Base-by-base conservation (phyloP, 352 stramenopile genomes). In the Pythium brassicae region DNA sequence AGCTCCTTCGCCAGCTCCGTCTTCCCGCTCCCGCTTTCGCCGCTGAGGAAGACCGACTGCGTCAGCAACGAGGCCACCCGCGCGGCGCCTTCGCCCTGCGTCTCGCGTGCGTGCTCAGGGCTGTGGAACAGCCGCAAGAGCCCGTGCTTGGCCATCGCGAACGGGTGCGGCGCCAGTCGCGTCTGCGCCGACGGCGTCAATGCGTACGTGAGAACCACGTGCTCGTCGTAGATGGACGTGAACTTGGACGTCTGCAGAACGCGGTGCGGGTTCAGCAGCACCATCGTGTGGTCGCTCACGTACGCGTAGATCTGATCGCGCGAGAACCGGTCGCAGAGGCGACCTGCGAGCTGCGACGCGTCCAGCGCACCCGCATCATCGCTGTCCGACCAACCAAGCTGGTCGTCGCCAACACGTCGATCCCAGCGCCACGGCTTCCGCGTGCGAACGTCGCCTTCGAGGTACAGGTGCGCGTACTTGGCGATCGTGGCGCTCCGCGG, bases 211-310 rank as follows among this genome's bases (percentile, higher is more conserved):
- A 90, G 54, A 34, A 89, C 82, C 29, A 89, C 78, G 35, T 88
- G 72, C 52, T 92, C 82, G 43, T 90, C 79, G 52, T 89, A 92
- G 58, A 92, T 92, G 32, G 79, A 90, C n/a, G 76, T 90, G 60
- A 85, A 88, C 43, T 80, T 74, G 29, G 70, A 61, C 29, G 81
- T 89, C 54, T 92, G 83, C 12, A 92, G 59, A 54, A 92, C 63
- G 15, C 82, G 82, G 43, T 82, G 71, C n/a, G 82, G 82, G 46
- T 92, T 92, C 34, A 90, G 59, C 12, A 83, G 71, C 26, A 89
- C 45, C 67, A 90, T 76, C 27, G 74, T 79, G 51, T 83, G 75
- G 51, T 88, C 63, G 27, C 69, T 74, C 23, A 88, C 54, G 40
- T 80, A 81, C 45, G 78, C 74, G 66, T 92, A 90, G 37, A 89